A percentile compares a stretch with the other conserved stretches of the same genome.
These are phyloP conservation scores for Trichoderma sp. DNA, from an alignment of 2,329 filamentous ascomycete species.

Conservation along the genomic window DNA sequence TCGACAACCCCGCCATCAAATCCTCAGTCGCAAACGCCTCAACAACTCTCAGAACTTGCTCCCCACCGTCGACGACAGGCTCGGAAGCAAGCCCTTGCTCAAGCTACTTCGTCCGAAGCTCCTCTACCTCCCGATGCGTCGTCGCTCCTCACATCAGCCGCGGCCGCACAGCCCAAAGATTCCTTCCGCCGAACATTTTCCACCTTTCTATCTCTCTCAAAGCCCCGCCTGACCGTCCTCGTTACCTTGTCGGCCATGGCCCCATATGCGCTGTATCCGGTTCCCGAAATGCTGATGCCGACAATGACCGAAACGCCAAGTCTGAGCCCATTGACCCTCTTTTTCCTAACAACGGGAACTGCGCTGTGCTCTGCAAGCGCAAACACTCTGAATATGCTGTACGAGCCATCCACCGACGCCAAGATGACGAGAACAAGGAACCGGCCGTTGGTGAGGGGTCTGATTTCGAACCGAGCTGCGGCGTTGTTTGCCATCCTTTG, in stretches of 20 bases:
- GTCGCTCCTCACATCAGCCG: conserved; percentile 52
- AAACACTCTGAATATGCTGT: conserved; percentile 96
- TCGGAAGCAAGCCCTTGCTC: conserved; percentile 25
- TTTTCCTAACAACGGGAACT: conserved; percentile 88
- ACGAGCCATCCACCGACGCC: conserved; percentile 86
- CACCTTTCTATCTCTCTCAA: conserved; percentile 86
- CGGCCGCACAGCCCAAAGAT: conserved; percentile 47
- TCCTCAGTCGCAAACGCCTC: conserved; percentile 22
- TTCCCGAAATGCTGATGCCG: conserved; percentile 77
- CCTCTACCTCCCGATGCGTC: conserved; percentile 51
- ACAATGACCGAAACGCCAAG: conserved; percentile 68
- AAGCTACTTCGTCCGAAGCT: conserved; percentile 23
- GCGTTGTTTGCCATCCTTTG: conserved; percentile 75
- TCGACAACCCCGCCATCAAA: conserved; percentile 22
- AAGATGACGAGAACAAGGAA: conserved; percentile 93
- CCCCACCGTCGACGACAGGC: conserved; percentile 38
- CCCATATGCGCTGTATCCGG: conserved; percentile 88
- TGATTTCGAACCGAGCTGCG: conserved; percentile 70
- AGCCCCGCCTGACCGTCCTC: conserved; percentile 87
- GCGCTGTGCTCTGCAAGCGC: conserved; percentile 85
- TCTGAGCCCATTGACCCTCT: conserved; percentile 82
- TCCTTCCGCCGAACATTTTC: conserved; percentile 67
- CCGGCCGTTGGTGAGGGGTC: conserved; percentile 76
- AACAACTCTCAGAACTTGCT: conserved; percentile 28
- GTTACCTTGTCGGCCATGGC: conserved; percentile 89